These are phyloP conservation scores for Phytophthora chlamydospora DNA, from an alignment of 352 stramenopile genomes.

Conservation along the genomic window DNA sequence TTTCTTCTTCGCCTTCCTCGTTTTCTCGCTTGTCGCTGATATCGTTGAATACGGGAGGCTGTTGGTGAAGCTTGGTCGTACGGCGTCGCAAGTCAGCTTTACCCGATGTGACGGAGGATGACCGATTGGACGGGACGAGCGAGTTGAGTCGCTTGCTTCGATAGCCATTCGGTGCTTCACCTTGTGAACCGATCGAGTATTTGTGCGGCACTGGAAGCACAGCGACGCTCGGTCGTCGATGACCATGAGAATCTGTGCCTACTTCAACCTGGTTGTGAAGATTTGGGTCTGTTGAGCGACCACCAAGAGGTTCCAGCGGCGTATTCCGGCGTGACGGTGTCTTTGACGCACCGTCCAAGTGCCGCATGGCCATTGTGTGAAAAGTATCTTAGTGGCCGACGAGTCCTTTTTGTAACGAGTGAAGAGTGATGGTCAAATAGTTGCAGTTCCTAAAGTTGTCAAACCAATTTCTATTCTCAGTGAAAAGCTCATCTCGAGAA, in stretches of 20 bases:
- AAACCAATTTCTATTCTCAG: not conserved
- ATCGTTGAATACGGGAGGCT: conserved; percentile 16
- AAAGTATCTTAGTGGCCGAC: too few relatives aligned
- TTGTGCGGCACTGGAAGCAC: conserved; percentile 12
- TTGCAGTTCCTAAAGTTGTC: too few relatives aligned
- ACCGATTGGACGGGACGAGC: conserved; percentile 10
- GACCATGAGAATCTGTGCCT: not conserved
- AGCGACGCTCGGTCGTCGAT: conserved; percentile 4
- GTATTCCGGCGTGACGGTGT: conserved; percentile 20
- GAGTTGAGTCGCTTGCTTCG: conserved; percentile 16
- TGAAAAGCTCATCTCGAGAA: conserved; percentile 8
- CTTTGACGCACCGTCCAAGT: conserved; percentile 12
- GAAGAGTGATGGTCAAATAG: too few relatives aligned
- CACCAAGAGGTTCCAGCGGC: conserved; percentile 26
- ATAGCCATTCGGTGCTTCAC: not conserved
- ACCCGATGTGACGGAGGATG: conserved; percentile 12
- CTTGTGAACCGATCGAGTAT: conserved; percentile 6
- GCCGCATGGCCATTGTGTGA: not conserved
- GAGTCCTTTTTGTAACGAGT: too few relatives aligned
- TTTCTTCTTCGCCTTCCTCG: conserved; percentile 18
- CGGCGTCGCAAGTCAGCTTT: conserved; percentile 14
- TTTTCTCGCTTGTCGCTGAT: conserved; percentile 18
- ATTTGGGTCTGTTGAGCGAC: conserved; percentile 8
- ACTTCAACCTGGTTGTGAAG: conserved; percentile 10
- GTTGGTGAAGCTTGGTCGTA: conserved; percentile 9